Evolutionary conservation across 116 monocot species (phyloP).

Genomic region (Phalaenopsis hybrid): DNA sequence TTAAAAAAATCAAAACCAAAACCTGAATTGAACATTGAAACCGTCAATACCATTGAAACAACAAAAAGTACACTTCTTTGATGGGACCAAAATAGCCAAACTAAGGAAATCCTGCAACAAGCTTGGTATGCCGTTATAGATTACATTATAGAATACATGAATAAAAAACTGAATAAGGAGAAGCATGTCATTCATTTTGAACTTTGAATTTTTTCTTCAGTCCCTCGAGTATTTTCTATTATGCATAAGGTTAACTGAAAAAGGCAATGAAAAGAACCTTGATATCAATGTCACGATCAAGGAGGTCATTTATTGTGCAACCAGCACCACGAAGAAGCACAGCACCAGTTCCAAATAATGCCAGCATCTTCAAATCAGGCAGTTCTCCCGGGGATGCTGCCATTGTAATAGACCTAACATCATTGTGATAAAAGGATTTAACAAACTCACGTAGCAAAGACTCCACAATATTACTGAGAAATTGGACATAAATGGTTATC

Average conservation of each 20-base stretch:
- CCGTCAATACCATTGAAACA: not conserved
- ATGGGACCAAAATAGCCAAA: not conserved
- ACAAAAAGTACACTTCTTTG: not conserved
- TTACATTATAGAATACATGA: too few relatives aligned
- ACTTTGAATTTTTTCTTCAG: not conserved
- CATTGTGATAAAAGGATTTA: not conserved
- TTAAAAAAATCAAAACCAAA: constrained; percentile 3
- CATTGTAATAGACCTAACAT: constrained; percentile 83
- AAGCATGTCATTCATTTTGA: not conserved
- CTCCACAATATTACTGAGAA: not conserved
- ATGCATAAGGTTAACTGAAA: not conserved
- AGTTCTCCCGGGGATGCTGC: constrained; percentile 63
- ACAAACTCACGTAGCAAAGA: not conserved
- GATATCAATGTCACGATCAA: constrained; percentile 87
- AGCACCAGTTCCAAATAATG: constrained; percentile 87
- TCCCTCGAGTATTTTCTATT: not conserved
- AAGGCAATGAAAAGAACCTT: constrained; percentile 45
- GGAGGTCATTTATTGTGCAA: constrained; percentile 92
- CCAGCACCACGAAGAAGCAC: constrained; percentile 95
- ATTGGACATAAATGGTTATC: not conserved
- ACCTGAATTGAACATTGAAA: not conserved
- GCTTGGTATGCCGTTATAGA: not conserved
- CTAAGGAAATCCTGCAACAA: not conserved
- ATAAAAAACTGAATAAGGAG: too few relatives aligned
- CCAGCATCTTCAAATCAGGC: constrained; percentile 84